phyloP scores from a whole-genome alignment of 345 rosid species.

The Mangifera indica region DNA sequence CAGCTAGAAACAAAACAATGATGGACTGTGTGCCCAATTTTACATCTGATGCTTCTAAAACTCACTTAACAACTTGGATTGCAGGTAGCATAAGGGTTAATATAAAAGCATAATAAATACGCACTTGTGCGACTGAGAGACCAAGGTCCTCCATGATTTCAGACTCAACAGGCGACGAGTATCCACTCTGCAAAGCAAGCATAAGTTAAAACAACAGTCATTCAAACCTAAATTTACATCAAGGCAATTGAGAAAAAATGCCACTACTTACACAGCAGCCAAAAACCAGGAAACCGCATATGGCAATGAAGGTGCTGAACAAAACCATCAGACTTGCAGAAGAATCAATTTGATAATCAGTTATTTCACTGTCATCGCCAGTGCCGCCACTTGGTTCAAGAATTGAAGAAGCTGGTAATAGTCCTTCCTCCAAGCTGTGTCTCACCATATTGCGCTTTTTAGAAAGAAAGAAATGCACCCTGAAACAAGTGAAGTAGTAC shows the following conservation, averaged over 20 bases:
- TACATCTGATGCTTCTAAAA: background rate
- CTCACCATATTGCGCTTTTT: background rate
- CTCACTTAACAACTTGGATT: background rate
- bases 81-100: background rate
- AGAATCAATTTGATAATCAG: background rate
- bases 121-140: constrained; percentile 33
- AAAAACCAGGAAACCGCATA: constrained; percentile 39
- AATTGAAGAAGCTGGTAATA: constrained; percentile 14
- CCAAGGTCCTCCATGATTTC: constrained; percentile 41
- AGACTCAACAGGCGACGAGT: constrained; percentile 39
- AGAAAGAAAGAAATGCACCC: background rate
- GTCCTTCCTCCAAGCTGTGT: constrained; percentile 11
- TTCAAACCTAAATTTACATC: background rate
- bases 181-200: constrained; percentile 33
- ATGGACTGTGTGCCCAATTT: background rate
- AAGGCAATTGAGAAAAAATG: no score
- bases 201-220: background rate
- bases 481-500: no score
- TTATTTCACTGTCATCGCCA: background rate
- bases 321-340: constrained; percentile 22
- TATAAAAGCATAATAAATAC: background rate
- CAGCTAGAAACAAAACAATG: no score
- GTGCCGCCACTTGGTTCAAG: background rate
- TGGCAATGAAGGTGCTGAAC: constrained; percentile 46
- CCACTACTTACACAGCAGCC: constrained; percentile 29